Percentiles rank a stretch among this genome's conserved stretches.
Evolutionary conservation across 2,329 filamentous ascomycete genomes (phyloP).

Genomic region (Dothiorella sarmentorum): DNA sequence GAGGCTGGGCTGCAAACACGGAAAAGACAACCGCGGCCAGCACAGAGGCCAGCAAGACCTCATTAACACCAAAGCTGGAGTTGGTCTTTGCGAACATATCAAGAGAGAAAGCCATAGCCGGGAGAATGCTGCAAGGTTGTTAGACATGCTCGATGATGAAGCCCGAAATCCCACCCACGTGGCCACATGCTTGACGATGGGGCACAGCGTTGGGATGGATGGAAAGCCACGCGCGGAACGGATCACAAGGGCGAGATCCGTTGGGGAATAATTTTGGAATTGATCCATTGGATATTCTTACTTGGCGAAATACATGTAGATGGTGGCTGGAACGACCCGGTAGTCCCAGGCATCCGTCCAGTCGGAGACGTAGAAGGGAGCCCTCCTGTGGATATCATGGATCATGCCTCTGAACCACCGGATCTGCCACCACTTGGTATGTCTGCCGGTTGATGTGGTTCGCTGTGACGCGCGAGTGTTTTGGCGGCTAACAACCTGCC

Average conservation of each 20-base stretch:
- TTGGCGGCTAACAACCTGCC: constrained; percentile 22
- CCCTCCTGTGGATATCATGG: constrained; percentile 70
- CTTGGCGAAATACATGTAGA: constrained; percentile 97
- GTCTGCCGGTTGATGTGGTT: constrained; percentile 23
- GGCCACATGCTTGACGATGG: too few species aligned
- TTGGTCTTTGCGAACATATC: constrained; percentile 91
- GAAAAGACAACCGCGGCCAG: constrained; percentile 79
- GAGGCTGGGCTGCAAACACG: constrained; percentile 73
- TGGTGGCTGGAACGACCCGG: constrained; percentile 76
- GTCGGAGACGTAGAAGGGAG: constrained; percentile 76
- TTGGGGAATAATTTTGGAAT: background rate
- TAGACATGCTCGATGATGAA: background rate
- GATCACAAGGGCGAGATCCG: too few species aligned
- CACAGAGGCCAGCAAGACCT: constrained; percentile 82
- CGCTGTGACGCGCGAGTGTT: constrained; percentile 22
- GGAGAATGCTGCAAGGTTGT: constrained; percentile 64
- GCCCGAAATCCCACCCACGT: too few species aligned
- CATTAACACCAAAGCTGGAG: constrained; percentile 84
- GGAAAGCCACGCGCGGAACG: too few species aligned
- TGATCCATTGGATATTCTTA: constrained; percentile 42
- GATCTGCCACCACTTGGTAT: constrained; percentile 66
- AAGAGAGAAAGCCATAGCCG: constrained; percentile 81
- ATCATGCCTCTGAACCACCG: constrained; percentile 74
- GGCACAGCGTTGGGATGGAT: too few species aligned
- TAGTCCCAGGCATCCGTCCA: constrained; percentile 90